These are phyloP conservation scores for Aureobasidium musti DNA, from an alignment of 2,329 filamentous ascomycete species.

Conservation along the genomic window DNA sequence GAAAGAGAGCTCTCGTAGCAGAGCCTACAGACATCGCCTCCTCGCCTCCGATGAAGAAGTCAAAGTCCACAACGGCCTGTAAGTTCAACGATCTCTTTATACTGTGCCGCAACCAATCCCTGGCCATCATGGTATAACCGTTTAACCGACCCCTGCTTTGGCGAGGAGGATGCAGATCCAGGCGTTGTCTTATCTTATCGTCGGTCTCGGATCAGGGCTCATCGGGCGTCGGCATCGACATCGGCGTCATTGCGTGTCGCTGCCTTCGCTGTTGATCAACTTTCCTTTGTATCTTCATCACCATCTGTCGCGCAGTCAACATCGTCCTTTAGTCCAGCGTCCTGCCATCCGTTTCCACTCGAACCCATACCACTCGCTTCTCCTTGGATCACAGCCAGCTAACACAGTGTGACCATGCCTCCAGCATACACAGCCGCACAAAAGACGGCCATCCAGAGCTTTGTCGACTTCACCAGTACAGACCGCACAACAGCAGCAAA, in stretches of 20 bases:
- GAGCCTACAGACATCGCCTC: neutral
- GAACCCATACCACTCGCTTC: neutral
- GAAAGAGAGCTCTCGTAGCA: neutral
- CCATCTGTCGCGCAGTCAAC: neutral
- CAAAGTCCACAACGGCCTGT: conserved; percentile 8
- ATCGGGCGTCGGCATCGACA: neutral
- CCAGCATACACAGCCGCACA: conserved; percentile 50
- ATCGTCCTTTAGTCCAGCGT: neutral
- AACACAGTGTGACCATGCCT: conserved; percentile 45
- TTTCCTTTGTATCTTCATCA: conserved; percentile 7
- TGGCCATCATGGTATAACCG: neutral
- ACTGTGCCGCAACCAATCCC: neutral
- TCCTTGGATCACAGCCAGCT: neutral
- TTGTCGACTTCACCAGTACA: conserved; percentile 48
- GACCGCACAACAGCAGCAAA: conserved; percentile 51
- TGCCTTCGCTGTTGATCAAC: conserved; percentile 18
- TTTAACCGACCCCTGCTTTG: neutral
- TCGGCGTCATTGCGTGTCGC: conserved; percentile 15
- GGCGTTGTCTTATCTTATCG: conserved; percentile 24
- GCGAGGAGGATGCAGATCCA: neutral
- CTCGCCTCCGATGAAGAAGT: conserved; percentile 3
- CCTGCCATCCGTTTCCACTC: neutral
- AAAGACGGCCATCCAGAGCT: conserved; percentile 50
- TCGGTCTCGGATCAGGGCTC: conserved; percentile 19
- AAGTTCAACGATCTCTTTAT: conserved; percentile 1